Base-by-base conservation (phyloP, 352 stramenopile genomes). In the Globisporangium splendens region DNA sequence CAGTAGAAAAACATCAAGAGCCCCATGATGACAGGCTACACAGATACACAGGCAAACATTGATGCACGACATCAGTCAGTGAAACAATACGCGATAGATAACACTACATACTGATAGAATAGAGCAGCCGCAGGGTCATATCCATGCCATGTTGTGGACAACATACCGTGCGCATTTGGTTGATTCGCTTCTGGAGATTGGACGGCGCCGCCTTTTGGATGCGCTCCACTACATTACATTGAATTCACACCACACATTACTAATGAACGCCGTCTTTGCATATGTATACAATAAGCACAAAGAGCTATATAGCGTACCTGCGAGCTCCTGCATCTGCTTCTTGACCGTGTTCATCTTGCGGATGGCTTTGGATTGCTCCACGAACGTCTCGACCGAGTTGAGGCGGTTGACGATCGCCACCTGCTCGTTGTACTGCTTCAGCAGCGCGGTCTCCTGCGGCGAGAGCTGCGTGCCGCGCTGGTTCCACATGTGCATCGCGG, bases 351-450 rank as follows among this genome's bases (percentile, higher is more conserved):
- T 95, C 85, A 95, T 93, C 68, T 86, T 80, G 52, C 85, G 83
- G 35, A 85, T 89, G 21, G 84, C 77, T 67, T 93, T 95, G 56
- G 85, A 88, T 62, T 95, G 85, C 63, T 92, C 85, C 49, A 95
- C 85, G 52, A 95, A 95, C 59, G 81, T 95, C 68, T 95, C 81
- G 57, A 95, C 83, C 59, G 83, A 92, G 69, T 92, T 93, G 54
- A 95, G 81, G 54, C 77, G 74, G 59, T 91, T 91, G 20, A 91
- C 84, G 42, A 93, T 69, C 28, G 68, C 71, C 57, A 93, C 79
- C 60, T 93, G 84, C 41, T 76, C 75, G 51, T 93, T 93, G 68
- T 91, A 93, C 56, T 83, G 61, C 42, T 57, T 61, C 49, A 93
- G 53, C 47, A 91, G 66, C 67, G 69, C 69, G 51, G 75, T 49